Evolutionary conservation across 352 stramenopile genomes (phyloP).

Genomic region (Globisporangium yorkense): DNA sequence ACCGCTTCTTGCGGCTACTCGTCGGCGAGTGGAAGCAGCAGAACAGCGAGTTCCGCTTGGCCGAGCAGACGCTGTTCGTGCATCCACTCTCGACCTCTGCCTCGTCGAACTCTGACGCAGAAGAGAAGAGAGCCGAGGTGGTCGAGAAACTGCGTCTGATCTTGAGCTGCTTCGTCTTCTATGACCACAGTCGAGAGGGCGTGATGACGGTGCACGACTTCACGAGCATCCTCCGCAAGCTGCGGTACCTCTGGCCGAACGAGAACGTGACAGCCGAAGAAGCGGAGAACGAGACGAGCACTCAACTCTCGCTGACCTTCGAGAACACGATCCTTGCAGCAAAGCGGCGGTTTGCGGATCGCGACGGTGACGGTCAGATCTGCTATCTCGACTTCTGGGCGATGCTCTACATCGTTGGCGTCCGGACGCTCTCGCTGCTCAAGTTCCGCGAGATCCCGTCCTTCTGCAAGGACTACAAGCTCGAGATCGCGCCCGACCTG

Average conservation of each 20-base stretch:
- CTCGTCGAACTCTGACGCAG: neutral
- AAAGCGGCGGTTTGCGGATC: conserved; percentile 42
- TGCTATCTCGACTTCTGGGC: conserved; percentile 84
- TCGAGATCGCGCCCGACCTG: conserved; percentile 57
- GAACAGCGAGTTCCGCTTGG: conserved; percentile 38
- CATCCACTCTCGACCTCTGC: conserved; percentile 15
- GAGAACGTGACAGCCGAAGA: conserved; percentile 31
- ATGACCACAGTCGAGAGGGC: conserved; percentile 53
- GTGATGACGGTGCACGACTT: conserved; percentile 47
- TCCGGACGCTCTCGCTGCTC: conserved; percentile 46
- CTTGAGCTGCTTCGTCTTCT: conserved; percentile 71
- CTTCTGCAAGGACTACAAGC: conserved; percentile 70
- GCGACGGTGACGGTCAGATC: conserved; percentile 48
- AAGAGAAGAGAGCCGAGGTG: conserved; percentile 7
- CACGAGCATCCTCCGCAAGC: conserved; percentile 36
- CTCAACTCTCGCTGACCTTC: conserved; percentile 37
- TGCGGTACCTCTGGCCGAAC: conserved; percentile 64
- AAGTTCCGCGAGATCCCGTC: conserved; percentile 63
- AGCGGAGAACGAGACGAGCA: conserved; percentile 15
- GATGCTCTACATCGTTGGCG: conserved; percentile 71
- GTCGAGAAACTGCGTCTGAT: conserved; percentile 57
- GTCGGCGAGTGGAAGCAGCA: conserved; percentile 74
- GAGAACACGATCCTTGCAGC: conserved; percentile 44
- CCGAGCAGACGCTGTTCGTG: conserved; percentile 43
- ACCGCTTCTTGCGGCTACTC: conserved; percentile 56